Evolutionary conservation across 805 yeast species (phyloP), one percentile per base, ranked within the genome.

Genomic region (Geotrichum ghanense): DNA sequence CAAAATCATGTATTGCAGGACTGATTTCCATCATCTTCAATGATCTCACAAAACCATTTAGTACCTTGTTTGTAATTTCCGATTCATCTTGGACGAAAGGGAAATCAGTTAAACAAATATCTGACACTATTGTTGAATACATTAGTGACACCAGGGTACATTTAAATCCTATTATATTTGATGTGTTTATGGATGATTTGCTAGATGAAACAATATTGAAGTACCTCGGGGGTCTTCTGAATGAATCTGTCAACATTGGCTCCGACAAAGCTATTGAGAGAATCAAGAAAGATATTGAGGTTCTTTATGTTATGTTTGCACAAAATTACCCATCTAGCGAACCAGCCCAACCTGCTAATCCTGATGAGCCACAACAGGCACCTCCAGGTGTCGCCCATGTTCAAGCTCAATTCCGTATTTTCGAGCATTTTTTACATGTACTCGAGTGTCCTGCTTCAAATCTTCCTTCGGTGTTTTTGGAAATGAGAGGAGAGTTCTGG

Each of bases 41-140:
- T 55, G 95, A 87, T 65, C 67, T 85, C 50, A 71, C 69, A 45
- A 75, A 73, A 3, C 82, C 85, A 2, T 75, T 81, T 49, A 68
- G 74, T 3, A 69, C 70, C 44, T 69, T 85, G 1, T 84, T 86
- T 61, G 51, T 41, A 27, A n/a, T n/a, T n/a, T 71, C 82, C 42
- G 79, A 79, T 47, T 59, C 67, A 17, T 71, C 81, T 42, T 87
- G 95, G 95, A 77, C 81, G 56, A 75, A 74, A 35, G 70, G 71
- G 7, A 63, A 63, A 26, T 79, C 78, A 17, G 76, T 83, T 0
- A 74, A 75, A 50, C 79, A 75, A 50, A 76, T 83, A 24, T 72
- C 76, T 2, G 87, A 80, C 53, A 86, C 95, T 0, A 68, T 84
- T n/a, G 72, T 68, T 34, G 95, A 86, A 56, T 86, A 83, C 61